Base-by-base conservation (phyloP, 1,284 basidiomycete species). In the Mycena citricolor region DNA sequence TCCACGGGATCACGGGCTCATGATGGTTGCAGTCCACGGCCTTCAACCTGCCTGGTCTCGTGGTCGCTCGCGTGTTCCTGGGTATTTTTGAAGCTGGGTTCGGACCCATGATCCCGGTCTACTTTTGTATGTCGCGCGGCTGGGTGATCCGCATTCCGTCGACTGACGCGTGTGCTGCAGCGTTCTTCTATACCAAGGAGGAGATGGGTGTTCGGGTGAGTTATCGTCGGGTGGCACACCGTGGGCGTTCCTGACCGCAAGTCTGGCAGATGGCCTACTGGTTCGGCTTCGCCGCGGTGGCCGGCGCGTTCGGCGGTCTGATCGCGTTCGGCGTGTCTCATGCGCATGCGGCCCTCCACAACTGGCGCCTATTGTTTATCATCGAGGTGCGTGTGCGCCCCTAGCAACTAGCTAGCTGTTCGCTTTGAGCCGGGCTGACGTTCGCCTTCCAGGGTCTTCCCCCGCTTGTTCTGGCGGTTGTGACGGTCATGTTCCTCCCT, bases 201-300 rank as follows among this genome's bases (percentile, higher is more conserved):
- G 86, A 89, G 61, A 74, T 85, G 54, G 86, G 86, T 12, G 63
- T 83, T 37, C 74, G 86, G 34, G 71, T 74, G 44, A 47, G 65
- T 41, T 1, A 13, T 13, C 4, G 10, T 8, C n/a, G 24, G 11
- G 22, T 41, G 36, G 32, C 28, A 28, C 5, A 8, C 24, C 3
- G 25, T 7, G 10, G 22, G 11, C 12, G n/a, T 12, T 11, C 7
- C n/a, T n/a, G n/a, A n/a, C n/a, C n/a, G n/a, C n/a, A n/a, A 10
- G 7, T 2, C 22, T 12, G 25, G 13, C 36, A 73, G 59, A 71
- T 89, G 66, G 86, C 83, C 3, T 77, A 81, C 58, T 89, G 83
- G 83, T 86, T 87, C 56, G 84, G 83, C 8, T 88, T 87, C 56
- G 86, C 86, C 14, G 83, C 86, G 2, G 81, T 87, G 8, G 83